These are phyloP conservation scores for Diplodia scrobiculata DNA, from an alignment of 2,329 filamentous ascomycete genomes.

Conservation along the genomic window DNA sequence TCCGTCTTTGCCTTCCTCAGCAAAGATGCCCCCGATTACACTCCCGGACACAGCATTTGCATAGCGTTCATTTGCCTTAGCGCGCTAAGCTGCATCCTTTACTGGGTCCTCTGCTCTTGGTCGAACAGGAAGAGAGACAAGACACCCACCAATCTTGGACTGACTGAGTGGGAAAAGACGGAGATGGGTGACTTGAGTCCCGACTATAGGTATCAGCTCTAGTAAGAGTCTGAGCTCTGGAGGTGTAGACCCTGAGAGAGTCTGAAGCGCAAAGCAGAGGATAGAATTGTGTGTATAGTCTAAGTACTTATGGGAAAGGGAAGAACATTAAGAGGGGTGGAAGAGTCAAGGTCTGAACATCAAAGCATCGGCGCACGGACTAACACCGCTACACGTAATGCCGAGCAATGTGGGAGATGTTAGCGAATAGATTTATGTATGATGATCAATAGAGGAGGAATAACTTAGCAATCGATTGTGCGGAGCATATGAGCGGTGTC, in stretches of 20 bases:
- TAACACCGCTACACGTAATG: no score
- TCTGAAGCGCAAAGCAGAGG: no score
- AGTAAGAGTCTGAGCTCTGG: constrained; percentile 30
- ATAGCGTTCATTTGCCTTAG: constrained; percentile 72
- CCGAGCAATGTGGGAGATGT: background rate
- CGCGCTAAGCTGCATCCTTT: constrained; percentile 61
- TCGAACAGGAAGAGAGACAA: constrained; percentile 65
- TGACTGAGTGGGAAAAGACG: constrained; percentile 65
- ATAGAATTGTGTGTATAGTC: no score
- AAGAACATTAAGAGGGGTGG: no score
- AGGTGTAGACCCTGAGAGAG: background rate
- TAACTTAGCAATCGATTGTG: no score
- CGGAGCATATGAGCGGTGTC: no score
- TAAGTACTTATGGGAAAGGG: no score
- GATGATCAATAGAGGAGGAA: no score
- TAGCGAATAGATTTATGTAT: no score
- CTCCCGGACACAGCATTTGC: constrained; percentile 74
- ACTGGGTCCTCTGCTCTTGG: constrained; percentile 60
- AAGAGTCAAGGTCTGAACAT: no score
- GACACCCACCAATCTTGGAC: constrained; percentile 48
- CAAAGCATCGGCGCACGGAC: no score
- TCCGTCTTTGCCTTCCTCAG: constrained; percentile 54
- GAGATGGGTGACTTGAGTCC: constrained; percentile 63
- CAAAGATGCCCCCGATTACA: constrained; percentile 68
- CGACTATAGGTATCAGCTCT: constrained; percentile 62